phyloP scores from a whole-genome alignment of 2,329 filamentous ascomycete species.

The Camillea tinctor region DNA sequence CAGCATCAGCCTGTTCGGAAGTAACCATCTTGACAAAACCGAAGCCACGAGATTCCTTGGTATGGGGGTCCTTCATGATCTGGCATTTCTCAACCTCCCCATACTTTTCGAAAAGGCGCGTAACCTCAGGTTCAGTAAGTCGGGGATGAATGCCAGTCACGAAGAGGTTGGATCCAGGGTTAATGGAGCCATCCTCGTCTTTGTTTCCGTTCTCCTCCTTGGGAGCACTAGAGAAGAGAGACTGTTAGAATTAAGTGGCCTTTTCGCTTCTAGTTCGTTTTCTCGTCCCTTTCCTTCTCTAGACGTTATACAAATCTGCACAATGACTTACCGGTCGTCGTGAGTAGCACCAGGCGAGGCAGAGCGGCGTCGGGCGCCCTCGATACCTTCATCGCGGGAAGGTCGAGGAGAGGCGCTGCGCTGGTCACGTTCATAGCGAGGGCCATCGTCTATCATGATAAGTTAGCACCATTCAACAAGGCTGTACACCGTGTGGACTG shows the following conservation, averaged over 20 bases:
- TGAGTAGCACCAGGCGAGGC: conserved; percentile 56
- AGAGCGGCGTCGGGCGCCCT: conserved; percentile 57
- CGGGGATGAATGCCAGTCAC: conserved; percentile 97
- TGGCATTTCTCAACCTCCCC: conserved; percentile 98
- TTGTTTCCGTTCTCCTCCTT: conserved; percentile 52
- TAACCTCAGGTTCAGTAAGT: conserved; percentile 84
- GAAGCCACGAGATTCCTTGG: conserved; percentile 97
- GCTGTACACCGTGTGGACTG: background rate
- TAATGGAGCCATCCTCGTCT: conserved; percentile 78
- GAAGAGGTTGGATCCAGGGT: conserved; percentile 97
- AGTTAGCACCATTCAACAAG: conserved; percentile 15
- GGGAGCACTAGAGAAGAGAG: conserved; percentile 36
- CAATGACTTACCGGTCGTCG: conserved; percentile 46
- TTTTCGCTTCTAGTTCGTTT: background rate
- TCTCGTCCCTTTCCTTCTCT: background rate
- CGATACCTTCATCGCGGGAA: conserved; percentile 59
- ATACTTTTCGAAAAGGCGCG: conserved; percentile 96
- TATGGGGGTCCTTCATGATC: conserved; percentile 98
- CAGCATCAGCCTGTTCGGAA: conserved; percentile 90
- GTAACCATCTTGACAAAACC: conserved; percentile 99
- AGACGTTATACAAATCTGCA: background rate
- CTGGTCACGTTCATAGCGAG: conserved; percentile 66
- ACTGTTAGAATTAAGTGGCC: conserved; percentile 16
- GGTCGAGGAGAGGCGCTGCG: conserved; percentile 65
- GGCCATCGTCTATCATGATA: conserved; percentile 53